Evolutionary conservation across 2,329 filamentous ascomycete species (phyloP).

Genomic region (Coniochaeta sp.): DNA sequence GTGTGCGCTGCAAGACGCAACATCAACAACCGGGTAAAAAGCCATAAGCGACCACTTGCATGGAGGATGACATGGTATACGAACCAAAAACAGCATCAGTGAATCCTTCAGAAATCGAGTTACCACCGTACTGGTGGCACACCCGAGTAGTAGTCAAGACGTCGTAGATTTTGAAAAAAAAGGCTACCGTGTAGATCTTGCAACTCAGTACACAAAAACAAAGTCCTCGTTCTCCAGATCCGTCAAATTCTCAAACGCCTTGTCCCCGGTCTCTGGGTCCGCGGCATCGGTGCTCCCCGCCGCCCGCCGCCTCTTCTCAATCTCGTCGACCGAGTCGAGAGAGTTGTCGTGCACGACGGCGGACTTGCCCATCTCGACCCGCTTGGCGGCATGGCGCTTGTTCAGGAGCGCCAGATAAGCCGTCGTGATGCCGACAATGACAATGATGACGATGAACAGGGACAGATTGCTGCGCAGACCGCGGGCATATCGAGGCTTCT

Average conservation of each 20-base stretch:
- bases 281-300: conserved; percentile 16
- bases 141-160: too few species aligned
- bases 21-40: too few species aligned
- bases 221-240: conserved; percentile 55
- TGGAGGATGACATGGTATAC: too few species aligned
- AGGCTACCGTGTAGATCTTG: too few species aligned
- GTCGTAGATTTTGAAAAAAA: too few species aligned
- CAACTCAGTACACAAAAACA: conserved; percentile 43
- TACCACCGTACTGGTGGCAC: too few species aligned
- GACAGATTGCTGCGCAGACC: conserved; percentile 53
- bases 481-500: conserved; percentile 46
- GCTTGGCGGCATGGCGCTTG: conserved; percentile 40
- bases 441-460: conserved; percentile 52
- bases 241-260: conserved; percentile 39
- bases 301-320: conserved; percentile 27
- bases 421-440: conserved; percentile 30
- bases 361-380: conserved; percentile 52
- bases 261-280: conserved; percentile 30
- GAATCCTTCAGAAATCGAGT: too few species aligned
- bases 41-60: too few species aligned
- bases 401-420: conserved; percentile 47
- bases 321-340: conserved; percentile 38
- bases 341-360: conserved; percentile 51
- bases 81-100: too few species aligned
- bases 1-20: too few species aligned